Evolutionary conservation across 352 stramenopile genomes (phyloP), one percentile per base, ranked within the genome.

Genomic region (Globisporangium uncinulatum): DNA sequence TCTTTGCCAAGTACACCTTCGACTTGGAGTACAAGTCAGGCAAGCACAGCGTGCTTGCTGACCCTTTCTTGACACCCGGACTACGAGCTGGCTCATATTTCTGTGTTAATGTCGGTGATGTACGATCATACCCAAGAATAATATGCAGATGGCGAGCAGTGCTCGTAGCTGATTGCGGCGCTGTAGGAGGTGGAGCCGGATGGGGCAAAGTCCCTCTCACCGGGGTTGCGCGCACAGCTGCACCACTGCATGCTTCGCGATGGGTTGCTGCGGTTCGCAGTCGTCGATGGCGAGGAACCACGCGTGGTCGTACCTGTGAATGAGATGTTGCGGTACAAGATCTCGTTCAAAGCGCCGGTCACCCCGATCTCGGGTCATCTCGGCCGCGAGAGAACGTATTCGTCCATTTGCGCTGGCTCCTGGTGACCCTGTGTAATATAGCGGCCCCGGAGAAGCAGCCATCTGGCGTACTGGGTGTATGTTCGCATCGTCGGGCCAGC

Each of bases 1-100:
- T 69, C 57, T 73, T 76, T 50, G 39, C 61, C 0, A 56, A 72
- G 29, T 68, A 65, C 53, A 72, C 66, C 34, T 66, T 70, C 17
- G 17, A 43, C 21, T 51, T 67, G 31, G 57, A 73, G 44, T 73
- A 70, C 44, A 69, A 76, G 39, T 49, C 54, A 0, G 61, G 62
- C 3, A 42, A 31, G 11, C 21, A 56, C 6, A 70, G 64, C 24
- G 51, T 62, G 10, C 11, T 73, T 4, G 54, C 57, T n/a, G 65
- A 73, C 50, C 47, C 29, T 73, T 1, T 67, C 52, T 1, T 63
- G 55, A 9, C 44, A 45, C 15, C 52, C 63, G 14, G 50, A 66
- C 19, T 61, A 59, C 42, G 51, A 62, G 2, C 31, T 15, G 17
- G 15, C n/a, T 14, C 19, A 50, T 8, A 2, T 19, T 5, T 29